Conservation (phyloP, 441 rosid genomes). For the Omphalea diandra region DNA sequence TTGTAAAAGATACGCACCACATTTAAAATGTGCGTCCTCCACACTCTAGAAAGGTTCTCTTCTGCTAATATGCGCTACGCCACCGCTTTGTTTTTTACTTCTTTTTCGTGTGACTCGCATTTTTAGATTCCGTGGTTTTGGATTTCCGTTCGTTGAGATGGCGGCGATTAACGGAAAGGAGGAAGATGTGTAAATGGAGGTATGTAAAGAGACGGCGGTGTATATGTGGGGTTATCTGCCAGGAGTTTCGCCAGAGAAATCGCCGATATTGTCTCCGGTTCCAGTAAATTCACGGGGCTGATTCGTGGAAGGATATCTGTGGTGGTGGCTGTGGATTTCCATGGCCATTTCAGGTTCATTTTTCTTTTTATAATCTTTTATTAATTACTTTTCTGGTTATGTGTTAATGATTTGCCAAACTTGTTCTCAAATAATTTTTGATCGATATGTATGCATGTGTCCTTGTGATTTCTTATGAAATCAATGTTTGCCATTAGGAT, state of each 20-base stretch:
- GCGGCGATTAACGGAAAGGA: slow-evolving; percentile 31
- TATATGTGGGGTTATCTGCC: slow-evolving; percentile 91
- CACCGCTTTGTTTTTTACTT: neutral
- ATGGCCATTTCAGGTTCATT: slow-evolving; percentile 76
- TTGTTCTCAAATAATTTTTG: neutral
- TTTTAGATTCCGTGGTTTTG: neutral
- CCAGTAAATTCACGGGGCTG: slow-evolving; percentile 25
- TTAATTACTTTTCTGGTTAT: neutral
- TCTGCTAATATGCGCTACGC: neutral
- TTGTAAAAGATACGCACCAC: slow-evolving; percentile 46
- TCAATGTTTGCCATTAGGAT: slow-evolving; percentile 46
- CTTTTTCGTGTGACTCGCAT: neutral
- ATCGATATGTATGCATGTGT: too few species aligned
- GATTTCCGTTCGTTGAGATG: slow-evolving; percentile 8
- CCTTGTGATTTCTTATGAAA: too few species aligned
- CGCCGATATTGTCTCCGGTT: slow-evolving; percentile 69
- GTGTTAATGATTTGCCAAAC: neutral
- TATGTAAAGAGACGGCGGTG: slow-evolving; percentile 34
- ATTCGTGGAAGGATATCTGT: slow-evolving; percentile 70
- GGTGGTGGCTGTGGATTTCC: slow-evolving; percentile 96
- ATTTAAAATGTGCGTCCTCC: neutral
- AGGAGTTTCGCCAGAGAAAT: slow-evolving; percentile 74
- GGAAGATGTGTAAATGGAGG: slow-evolving; percentile 34
- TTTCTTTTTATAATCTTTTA: neutral
- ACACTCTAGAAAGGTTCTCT: neutral